Evolutionary conservation across 768 basidiomycete genomes (phyloP).

Genomic region (Ephemerocybe angulata): DNA sequence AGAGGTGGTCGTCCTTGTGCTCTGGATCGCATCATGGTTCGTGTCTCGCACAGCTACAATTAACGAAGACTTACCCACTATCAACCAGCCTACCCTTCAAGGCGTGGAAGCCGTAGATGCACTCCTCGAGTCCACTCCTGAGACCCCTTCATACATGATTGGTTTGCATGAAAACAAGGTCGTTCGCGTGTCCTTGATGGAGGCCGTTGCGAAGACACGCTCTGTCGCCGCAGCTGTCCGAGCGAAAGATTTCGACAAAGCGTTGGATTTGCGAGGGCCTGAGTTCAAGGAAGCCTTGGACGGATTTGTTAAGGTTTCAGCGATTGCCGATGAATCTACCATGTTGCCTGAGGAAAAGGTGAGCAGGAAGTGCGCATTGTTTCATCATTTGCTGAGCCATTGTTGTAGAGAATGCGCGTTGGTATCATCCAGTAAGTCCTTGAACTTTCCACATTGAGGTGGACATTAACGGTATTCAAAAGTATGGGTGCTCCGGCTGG

Average conservation of each 20-base stretch:
- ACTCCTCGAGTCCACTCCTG: conserved; percentile 78
- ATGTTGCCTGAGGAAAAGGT: conserved; percentile 52
- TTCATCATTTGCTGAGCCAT: conserved; percentile 11
- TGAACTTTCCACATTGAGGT: neutral
- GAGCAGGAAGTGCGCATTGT: conserved; percentile 10
- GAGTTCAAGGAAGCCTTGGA: conserved; percentile 87
- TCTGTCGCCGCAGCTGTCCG: conserved; percentile 81
- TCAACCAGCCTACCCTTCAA: conserved; percentile 97
- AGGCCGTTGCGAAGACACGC: conserved; percentile 92
- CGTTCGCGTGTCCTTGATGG: conserved; percentile 83
- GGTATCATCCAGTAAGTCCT: conserved; percentile 85
- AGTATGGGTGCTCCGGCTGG: conserved; percentile 97
- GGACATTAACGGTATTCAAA: conserved; percentile 5
- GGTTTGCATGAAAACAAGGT: conserved; percentile 95
- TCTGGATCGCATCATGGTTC: conserved; percentile 84
- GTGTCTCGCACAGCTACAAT: no score
- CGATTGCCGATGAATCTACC: conserved; percentile 46
- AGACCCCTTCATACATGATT: conserved; percentile 96
- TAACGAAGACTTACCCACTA: no score
- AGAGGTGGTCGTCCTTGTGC: conserved; percentile 94
- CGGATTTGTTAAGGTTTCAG: conserved; percentile 78
- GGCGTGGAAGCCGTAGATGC: conserved; percentile 91
- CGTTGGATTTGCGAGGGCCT: conserved; percentile 84
- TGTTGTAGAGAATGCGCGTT: conserved; percentile 63
- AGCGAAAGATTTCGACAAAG: conserved; percentile 78